These are phyloP conservation scores for Lodderomyces metapsilosis DNA, from an alignment of 1,139 yeast species.

Conservation along the genomic window DNA sequence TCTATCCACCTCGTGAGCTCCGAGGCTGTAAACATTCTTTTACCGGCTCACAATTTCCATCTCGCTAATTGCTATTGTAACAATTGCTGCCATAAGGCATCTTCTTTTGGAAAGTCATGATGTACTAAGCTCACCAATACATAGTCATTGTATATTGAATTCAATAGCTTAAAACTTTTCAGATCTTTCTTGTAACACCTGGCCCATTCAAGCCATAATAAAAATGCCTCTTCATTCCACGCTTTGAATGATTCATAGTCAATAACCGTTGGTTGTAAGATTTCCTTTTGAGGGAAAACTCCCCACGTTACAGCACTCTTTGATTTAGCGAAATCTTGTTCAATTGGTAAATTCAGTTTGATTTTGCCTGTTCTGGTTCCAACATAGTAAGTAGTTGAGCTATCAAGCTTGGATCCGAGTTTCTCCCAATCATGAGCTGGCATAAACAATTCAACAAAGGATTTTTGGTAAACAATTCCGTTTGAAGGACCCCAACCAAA, in stretches of 20 bases:
- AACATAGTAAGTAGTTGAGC: slow-evolving; percentile 63
- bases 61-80: slow-evolving; percentile 28
- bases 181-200: slow-evolving; percentile 64
- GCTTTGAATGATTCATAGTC: slow-evolving; percentile 87
- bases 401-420: slow-evolving; percentile 42
- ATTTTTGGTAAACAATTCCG: slow-evolving; percentile 90
- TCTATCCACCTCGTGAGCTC: slow-evolving; percentile 4
- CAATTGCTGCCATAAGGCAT: slow-evolving; percentile 74
- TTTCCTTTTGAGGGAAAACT: slow-evolving; percentile 83
- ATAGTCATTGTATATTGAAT: slow-evolving; percentile 58
- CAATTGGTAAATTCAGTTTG: slow-evolving; percentile 53
- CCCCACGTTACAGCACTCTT: slow-evolving; percentile 94
- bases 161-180: slow-evolving; percentile 58
- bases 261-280: slow-evolving; percentile 83
- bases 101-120: slow-evolving; percentile 76
- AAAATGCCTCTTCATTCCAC: slow-evolving; percentile 93
- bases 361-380: slow-evolving; percentile 64
- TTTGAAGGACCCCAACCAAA: slow-evolving; percentile 97
- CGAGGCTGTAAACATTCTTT: neutral
- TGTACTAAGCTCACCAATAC: slow-evolving; percentile 80
- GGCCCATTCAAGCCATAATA: slow-evolving; percentile 91
- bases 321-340: slow-evolving; percentile 26
- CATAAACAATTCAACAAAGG: slow-evolving; percentile 79
- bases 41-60: slow-evolving; percentile 9
- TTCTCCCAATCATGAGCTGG: slow-evolving; percentile 83